Conservation (phyloP, 441 rosid genomes). For the Gossypium trilobum region DNA sequence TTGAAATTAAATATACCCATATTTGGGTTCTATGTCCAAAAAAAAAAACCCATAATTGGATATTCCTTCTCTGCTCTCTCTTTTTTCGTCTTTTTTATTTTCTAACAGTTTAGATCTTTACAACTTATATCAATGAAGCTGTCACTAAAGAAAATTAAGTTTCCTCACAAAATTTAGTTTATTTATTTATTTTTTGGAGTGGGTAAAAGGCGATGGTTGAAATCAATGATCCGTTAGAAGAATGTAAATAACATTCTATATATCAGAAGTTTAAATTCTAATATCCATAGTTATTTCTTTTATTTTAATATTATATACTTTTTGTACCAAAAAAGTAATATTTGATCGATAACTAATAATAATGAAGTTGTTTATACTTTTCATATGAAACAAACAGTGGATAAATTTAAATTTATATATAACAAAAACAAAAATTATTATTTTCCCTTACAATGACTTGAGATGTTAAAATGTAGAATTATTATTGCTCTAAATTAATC, state of each 20-base stretch:
- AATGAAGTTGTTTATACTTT: neutral
- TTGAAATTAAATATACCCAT: too few relatives aligned
- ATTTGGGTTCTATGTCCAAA: too few relatives aligned
- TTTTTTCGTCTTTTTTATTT: too few relatives aligned
- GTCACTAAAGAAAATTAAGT: neutral
- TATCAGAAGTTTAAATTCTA: too few relatives aligned
- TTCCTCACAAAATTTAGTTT: neutral
- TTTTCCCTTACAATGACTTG: neutral
- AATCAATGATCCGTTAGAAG: neutral
- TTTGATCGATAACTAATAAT: too few relatives aligned
- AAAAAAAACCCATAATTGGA: neutral
- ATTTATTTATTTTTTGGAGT: neutral
- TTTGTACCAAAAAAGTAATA: too few relatives aligned
- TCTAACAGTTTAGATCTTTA: neutral
- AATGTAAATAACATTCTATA: too few relatives aligned
- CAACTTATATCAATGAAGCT: neutral
- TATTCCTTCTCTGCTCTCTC: neutral
- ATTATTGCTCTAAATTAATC: neutral
- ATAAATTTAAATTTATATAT: too few relatives aligned
- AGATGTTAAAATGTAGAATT: too few relatives aligned
- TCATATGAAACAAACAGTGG: neutral
- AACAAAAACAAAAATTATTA: too few relatives aligned
- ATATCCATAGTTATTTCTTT: too few relatives aligned
- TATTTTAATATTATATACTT: too few relatives aligned
- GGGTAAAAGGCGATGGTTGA: neutral